These are phyloP conservation scores for Monosiga brevicollis DNA, from an alignment of 78 protist genomes.

Conservation along the genomic window DNA sequence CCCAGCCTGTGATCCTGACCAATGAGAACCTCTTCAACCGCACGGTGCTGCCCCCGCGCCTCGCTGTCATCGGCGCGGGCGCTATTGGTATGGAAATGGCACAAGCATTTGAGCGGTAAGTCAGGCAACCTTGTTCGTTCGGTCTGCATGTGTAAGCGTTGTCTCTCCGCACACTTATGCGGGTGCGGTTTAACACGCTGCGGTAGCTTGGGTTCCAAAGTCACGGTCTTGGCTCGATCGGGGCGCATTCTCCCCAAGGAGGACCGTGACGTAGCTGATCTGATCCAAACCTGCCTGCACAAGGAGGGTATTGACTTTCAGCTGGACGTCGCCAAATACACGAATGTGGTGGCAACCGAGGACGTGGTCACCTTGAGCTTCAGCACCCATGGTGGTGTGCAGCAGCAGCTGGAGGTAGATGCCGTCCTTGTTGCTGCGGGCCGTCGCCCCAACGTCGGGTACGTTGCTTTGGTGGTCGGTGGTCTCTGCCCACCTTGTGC, in stretches of 20 bases:
- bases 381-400: too few species aligned
- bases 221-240: not conserved
- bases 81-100: too few species aligned
- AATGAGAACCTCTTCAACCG: slow-evolving; percentile 42
- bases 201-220: slow-evolving; percentile 4
- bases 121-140: too few species aligned
- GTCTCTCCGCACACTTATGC: too few species aligned
- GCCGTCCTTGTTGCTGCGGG: slow-evolving; percentile 50
- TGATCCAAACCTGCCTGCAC: not conserved
- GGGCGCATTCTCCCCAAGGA: slow-evolving; percentile 16
- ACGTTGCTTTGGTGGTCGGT: too few species aligned
- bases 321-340: not conserved
- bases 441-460: slow-evolving; percentile 43
- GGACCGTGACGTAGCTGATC: slow-evolving; percentile 19
- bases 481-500: too few species aligned
- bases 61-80: slow-evolving; percentile 41
- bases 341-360: too few species aligned
- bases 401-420: not conserved
- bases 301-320: not conserved
- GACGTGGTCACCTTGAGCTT: too few species aligned
- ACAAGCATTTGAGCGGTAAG: too few species aligned
- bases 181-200: too few species aligned
- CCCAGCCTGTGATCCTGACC: slow-evolving; percentile 14
- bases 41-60: slow-evolving; percentile 32
- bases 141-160: too few species aligned